Evolutionary conservation across 2,329 filamentous ascomycete species (phyloP).

Genomic region (Bipolaris cookei): DNA sequence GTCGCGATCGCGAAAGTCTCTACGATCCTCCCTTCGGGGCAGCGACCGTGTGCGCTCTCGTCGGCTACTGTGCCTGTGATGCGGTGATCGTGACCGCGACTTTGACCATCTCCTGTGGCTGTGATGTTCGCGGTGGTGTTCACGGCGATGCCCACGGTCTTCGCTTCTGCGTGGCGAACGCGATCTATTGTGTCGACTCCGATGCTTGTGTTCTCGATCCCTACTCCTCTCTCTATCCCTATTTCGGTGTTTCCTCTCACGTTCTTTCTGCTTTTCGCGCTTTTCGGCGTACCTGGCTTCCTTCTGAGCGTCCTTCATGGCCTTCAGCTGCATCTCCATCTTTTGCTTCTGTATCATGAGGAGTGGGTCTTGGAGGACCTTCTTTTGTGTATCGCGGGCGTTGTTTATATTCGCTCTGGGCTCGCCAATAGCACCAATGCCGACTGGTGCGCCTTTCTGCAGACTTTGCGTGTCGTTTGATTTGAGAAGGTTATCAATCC

Average conservation of each 20-base stretch:
- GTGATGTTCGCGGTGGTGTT: conserved; percentile 25
- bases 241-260: conserved; percentile 57
- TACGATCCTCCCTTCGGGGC: conserved; percentile 22
- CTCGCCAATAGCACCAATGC: conserved; percentile 60
- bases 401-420: conserved; percentile 66
- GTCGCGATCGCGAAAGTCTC: conserved; percentile 23
- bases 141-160: conserved; percentile 26
- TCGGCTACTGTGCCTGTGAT: conserved; percentile 12
- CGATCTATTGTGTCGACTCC: conserved; percentile 44
- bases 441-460: conserved; percentile 65
- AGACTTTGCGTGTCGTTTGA: conserved; percentile 72
- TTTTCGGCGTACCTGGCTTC: conserved; percentile 47
- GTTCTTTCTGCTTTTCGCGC: conserved; percentile 45
- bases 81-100: conserved; percentile 22
- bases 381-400: conserved; percentile 78
- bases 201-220: conserved; percentile 27
- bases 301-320: conserved; percentile 61
- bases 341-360: conserved; percentile 93
- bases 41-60: conserved; percentile 29
- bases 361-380: conserved; percentile 89
- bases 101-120: conserved; percentile 31
- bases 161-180: conserved; percentile 45
- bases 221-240: conserved; percentile 40
- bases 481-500: conserved; percentile 86
- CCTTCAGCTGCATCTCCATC: conserved; percentile 63